Base-by-base conservation (phyloP, 2,329 filamentous ascomycete genomes). In the Calonectria fujianensis region DNA sequence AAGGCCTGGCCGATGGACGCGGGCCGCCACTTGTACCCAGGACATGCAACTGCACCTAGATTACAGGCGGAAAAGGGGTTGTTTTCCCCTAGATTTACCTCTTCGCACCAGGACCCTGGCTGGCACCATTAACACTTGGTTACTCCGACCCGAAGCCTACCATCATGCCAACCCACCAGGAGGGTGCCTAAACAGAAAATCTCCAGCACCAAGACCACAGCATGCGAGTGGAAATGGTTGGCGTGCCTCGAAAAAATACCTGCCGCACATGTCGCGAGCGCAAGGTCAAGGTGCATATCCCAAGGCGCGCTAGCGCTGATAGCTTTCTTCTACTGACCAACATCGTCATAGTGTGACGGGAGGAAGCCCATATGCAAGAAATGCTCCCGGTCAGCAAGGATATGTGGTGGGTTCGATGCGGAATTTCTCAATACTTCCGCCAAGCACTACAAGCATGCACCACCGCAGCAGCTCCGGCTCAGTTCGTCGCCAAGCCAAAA, bases 201-300 rank as follows among this genome's bases (percentile, higher is more conserved):
- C 11, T 10, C 57, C 3, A 16, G 11, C 54, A 37, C 7, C 16
- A 35, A n/a, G 20, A 16, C 35, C 5, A 20, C 16, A 24, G 16
- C 35, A 16, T 29, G 20, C 1, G 10, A 20, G 39, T 14, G 39
- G 52, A 57, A 37, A 65, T 68, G 35, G 35, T 39, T 41, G 50
- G 50, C 24, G 65, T 37, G n/a, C 65, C 50, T 54, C 45, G 18
- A 14, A 51, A 39, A 61, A 70, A 10, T 32, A 70, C 68, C 7
- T 70, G 57, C 51, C 41, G 45, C 41, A 70, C 41, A 6, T 70
- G 68, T 70, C 57, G 68, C 11, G 48, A 29, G 31, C 41, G 68
- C 31, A 70, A 70, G 37, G 48, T 70, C 27, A 70, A 70, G 45
- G 68, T 64, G 13, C 39, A 37, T 59, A 14, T 48, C 20, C 20